These are phyloP conservation scores for Candida golubevii DNA, from an alignment of 805 yeast genomes.

Conservation along the genomic window DNA sequence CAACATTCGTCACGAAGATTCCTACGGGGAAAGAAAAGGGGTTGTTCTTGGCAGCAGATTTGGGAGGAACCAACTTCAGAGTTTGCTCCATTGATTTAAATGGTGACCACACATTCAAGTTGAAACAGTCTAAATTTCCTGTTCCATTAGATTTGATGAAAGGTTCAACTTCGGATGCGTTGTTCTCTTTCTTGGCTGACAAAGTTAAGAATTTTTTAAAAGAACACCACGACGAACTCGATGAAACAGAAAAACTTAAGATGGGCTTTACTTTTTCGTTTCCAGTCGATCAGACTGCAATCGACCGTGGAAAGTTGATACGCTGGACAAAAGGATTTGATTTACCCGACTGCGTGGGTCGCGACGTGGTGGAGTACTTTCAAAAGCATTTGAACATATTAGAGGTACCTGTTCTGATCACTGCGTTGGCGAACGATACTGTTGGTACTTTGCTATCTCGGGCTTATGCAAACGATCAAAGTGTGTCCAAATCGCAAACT, in stretches of 20 bases:
- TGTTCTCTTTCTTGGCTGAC: conserved; percentile 72
- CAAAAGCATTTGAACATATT: conserved; percentile 64
- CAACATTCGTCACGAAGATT: conserved; percentile 77
- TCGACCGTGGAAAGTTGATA: conserved; percentile 73
- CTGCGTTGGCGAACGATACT: conserved; percentile 92
- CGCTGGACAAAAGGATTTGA: conserved; percentile 98
- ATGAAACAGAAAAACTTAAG: conserved; percentile 41
- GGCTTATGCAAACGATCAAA: conserved; percentile 66
- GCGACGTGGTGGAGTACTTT: conserved; percentile 71
- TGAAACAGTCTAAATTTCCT: conserved; percentile 71
- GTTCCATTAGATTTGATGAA: conserved; percentile 80
- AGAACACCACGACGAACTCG: conserved; percentile 55
- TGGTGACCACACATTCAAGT: conserved; percentile 74
- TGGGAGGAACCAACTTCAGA: conserved; percentile 95
- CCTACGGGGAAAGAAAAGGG: conserved; percentile 89
- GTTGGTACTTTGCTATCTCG: conserved; percentile 90
- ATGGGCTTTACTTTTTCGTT: conserved; percentile 93
- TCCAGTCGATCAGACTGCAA: conserved; percentile 83
- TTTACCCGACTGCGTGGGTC: conserved; percentile 77
- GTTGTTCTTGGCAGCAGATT: conserved; percentile 80
- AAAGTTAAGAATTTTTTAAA: conserved; percentile 63
- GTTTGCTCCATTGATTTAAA: conserved; percentile 80
- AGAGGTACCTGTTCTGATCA: conserved; percentile 63
- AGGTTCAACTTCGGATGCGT: conserved; percentile 52
- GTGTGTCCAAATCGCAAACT: conserved; percentile 66